A percentile compares a stretch with the other conserved stretches of the same genome.
Evolutionary conservation across 2,329 filamentous ascomycete species (phyloP).

Genomic region (Verticillium tricorpus): DNA sequence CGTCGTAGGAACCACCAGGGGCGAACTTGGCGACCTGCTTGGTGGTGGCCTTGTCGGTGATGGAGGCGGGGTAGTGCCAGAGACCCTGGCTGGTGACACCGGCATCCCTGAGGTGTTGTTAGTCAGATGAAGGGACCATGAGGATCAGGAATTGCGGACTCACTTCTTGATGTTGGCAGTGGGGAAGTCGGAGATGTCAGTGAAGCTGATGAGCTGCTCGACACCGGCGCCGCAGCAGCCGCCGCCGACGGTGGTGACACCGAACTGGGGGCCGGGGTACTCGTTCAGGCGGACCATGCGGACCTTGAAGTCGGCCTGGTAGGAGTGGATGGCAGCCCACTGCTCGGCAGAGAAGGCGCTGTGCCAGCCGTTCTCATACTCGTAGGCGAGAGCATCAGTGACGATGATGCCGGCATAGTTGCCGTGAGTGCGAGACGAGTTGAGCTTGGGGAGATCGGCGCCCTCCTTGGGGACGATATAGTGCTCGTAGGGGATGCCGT

Average conservation of each 20-base stretch:
- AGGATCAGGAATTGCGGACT: conserved; percentile 3
- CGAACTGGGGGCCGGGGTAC: conserved; percentile 47
- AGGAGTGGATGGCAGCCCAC: conserved; percentile 51
- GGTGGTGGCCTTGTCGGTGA: conserved; percentile 49
- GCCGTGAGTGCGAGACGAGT: conserved; percentile 39
- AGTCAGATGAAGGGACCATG: conserved; percentile 7
- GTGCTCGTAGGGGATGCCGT: conserved; percentile 55
- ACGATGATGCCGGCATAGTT: conserved; percentile 58
- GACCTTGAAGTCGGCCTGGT: conserved; percentile 53
- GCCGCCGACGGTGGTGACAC: conserved; percentile 21
- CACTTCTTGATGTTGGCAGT: conserved; percentile 47
- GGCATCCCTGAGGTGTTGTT: conserved; percentile 22
- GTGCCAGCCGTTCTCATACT: conserved; percentile 41
- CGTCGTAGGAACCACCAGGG: conserved; percentile 31
- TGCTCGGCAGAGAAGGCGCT: conserved; percentile 52
- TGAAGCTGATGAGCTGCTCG: conserved; percentile 49
- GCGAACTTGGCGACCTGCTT: conserved; percentile 50
- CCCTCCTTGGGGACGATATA: conserved; percentile 50
- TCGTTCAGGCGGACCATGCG: conserved; percentile 58
- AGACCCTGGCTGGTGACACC: conserved; percentile 45
- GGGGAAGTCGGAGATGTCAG: conserved; percentile 47
- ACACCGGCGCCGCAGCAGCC: conserved; percentile 44
- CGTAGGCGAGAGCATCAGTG: conserved; percentile 48
- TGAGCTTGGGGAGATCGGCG: conserved; percentile 45
- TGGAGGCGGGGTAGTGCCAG: conserved; percentile 54